These are phyloP conservation scores for Plicaturopsis crispa DNA, from an alignment of 768 basidiomycete species.

Conservation along the genomic window DNA sequence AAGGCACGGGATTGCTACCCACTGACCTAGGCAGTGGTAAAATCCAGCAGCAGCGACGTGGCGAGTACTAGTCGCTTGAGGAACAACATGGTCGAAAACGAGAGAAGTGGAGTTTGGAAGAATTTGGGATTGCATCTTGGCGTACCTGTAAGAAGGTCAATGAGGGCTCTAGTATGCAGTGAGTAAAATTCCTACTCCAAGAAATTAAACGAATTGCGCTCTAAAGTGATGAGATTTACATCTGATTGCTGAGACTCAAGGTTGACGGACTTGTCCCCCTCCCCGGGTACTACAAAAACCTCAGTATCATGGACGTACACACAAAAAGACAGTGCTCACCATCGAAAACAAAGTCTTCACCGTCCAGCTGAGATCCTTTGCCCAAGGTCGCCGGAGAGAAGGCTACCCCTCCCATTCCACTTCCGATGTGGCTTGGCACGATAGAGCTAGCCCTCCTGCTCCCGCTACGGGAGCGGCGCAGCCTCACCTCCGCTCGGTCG, in stretches of 20 bases:
- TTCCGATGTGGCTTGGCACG: conserved; percentile 39
- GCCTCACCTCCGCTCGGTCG: conserved; percentile 42
- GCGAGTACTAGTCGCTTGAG: conserved; percentile 55
- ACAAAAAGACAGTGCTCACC: conserved; percentile 29
- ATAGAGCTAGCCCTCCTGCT: conserved; percentile 55
- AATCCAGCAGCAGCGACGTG: conserved; percentile 79
- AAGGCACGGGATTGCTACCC: conserved; percentile 6
- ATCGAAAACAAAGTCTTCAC: conserved; percentile 62
- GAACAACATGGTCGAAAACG: conserved; percentile 60
- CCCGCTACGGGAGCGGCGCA: conserved; percentile 39
- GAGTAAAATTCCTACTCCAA: conserved; percentile 46
- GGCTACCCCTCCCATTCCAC: conserved; percentile 28
- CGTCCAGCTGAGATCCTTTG: conserved; percentile 32
- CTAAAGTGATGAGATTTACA: conserved; percentile 48
- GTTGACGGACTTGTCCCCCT: conserved; percentile 13
- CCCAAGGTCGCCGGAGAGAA: conserved; percentile 45
- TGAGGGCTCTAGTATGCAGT: conserved; percentile 5
- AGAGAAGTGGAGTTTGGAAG: conserved; percentile 37
- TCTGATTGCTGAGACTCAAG: conserved; percentile 50
- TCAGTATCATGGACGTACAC: conserved; percentile 12
- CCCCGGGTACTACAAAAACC: conserved; percentile 16
- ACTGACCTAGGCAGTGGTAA: conserved; percentile 77
- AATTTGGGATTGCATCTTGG: conserved; percentile 65
- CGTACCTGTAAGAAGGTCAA: conserved; percentile 43
- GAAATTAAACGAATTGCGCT: conserved; percentile 75